These are phyloP conservation scores for Hibiscus syriacus DNA, from an alignment of 345 rosid genomes.

Conservation along the genomic window DNA sequence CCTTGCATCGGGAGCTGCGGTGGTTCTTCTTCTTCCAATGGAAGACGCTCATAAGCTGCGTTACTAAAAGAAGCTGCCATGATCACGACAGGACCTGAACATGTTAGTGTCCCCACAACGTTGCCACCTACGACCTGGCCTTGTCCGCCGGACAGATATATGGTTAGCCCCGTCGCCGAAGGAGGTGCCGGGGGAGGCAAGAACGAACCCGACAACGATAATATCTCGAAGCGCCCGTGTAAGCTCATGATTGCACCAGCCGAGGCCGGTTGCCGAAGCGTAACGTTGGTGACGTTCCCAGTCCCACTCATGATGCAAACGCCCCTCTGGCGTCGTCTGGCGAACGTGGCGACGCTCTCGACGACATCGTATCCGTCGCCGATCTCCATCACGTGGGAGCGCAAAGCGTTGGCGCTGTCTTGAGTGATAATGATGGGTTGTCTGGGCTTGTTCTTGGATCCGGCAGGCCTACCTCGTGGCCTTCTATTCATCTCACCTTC, in stretches of 20 bases:
- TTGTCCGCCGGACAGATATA: slow-evolving; percentile 91
- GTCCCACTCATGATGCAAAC: slow-evolving; percentile 95
- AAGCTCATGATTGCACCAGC: slow-evolving; percentile 81
- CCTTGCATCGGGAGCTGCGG: slow-evolving; percentile 53
- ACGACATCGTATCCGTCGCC: slow-evolving; percentile 89
- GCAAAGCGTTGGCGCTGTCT: slow-evolving; percentile 92
- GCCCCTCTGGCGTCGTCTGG: slow-evolving; percentile 84
- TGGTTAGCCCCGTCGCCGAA: slow-evolving; percentile 84
- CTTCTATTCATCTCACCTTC: slow-evolving; percentile 60
- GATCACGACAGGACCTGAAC: slow-evolving; percentile 85
- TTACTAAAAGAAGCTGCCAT: slow-evolving; percentile 98
- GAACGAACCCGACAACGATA: slow-evolving; percentile 85
- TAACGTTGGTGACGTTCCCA: slow-evolving; percentile 84
- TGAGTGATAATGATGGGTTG: slow-evolving; percentile 94
- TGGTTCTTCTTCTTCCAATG: slow-evolving; percentile 79
- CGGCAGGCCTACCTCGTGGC: slow-evolving; percentile 90
- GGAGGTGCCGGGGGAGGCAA: slow-evolving; percentile 97
- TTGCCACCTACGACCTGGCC: slow-evolving; percentile 97
- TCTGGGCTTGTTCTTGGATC: slow-evolving; percentile 91
- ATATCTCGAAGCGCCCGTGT: slow-evolving; percentile 95
- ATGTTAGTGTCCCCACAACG: slow-evolving; percentile 76
- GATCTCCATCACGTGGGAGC: slow-evolving; percentile 95
- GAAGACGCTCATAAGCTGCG: slow-evolving; percentile 97
- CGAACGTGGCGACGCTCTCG: slow-evolving; percentile 84
- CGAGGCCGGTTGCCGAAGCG: slow-evolving; percentile 89